Base-by-base conservation (phyloP, 306 rosid species). In the Trifolium repens region DNA sequence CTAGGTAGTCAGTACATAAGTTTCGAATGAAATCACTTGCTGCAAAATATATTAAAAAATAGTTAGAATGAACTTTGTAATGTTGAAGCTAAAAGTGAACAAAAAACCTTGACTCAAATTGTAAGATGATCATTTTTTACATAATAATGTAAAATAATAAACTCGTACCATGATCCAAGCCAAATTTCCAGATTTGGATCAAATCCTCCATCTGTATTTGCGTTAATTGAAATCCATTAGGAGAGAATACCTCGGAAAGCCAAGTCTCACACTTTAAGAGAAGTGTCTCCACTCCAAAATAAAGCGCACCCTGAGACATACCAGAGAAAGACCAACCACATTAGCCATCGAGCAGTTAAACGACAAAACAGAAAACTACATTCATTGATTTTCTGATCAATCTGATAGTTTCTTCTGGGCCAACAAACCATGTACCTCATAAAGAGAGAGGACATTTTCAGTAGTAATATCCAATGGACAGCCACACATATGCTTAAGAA, bases 211-310 rank as follows among this genome's bases (percentile, higher is more conserved):
- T 37, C 65, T 81, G 82, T 73, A 92, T 71, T 54, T 73, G 81
- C 8, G 79, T 59, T 37, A 82, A 57, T 67, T 12, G 85, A 70
- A 54, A 68, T 66, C 47, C 80, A 30, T 74, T 60, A 9, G 82
- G 76, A 9, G 88, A 80, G 53, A 77, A 78, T 19, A 69, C 87
- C 79, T 84, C 82, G 73, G 82, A 80, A 83, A 92, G 75, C 97
- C 96, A 92, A 22, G 76, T 76, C 77, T 78, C 85, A 78, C 96
- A 92, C 82, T 77, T 85, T 26, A 66, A 77, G 63, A 92, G 78
- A 74, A 92, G 91, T 54, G 78, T 64, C 72, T 87, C 90, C 60
- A 92, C 92, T 67, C 97, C 93, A 85, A 92, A 92, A 87, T 87
- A 92, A 72, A 92, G 89, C 0, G 97, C 90, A 78, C 89, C 88